A percentile compares a stretch with the other conserved stretches of the same genome.
Evolutionary conservation across 2,329 filamentous ascomycete species (phyloP).

Genomic region (Trichoderma polysporum): DNA sequence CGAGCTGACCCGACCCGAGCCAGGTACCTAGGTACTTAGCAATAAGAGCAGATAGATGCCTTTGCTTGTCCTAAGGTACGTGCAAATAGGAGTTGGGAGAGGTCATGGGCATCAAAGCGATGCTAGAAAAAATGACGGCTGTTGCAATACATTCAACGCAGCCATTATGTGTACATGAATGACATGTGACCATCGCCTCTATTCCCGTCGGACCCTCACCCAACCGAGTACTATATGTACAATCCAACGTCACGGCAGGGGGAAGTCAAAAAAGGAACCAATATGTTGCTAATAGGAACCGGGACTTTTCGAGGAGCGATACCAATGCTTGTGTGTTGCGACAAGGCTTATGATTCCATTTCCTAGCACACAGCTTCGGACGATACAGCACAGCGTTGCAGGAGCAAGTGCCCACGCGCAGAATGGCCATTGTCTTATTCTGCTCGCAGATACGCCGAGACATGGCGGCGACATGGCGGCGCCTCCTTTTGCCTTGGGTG

Average conservation of each 20-base stretch:
- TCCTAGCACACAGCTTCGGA: neutral
- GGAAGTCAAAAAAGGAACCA: neutral
- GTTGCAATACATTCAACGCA: neutral
- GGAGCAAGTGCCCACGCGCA: neutral
- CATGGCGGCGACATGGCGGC: constrained; percentile 18
- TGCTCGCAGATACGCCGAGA: constrained; percentile 24
- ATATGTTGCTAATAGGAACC: neutral
- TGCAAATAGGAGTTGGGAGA: too few species aligned
- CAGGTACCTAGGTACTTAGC: neutral
- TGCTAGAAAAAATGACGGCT: neutral
- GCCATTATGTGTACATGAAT: neutral
- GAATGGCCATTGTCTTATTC: neutral
- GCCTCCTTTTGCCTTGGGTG: constrained; percentile 2
- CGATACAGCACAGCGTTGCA: neutral
- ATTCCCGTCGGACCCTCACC: too few species aligned
- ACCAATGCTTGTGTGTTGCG: too few species aligned
- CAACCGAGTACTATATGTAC: too few species aligned
- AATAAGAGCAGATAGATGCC: neutral
- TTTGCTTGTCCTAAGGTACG: neutral
- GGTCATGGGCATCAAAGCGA: neutral
- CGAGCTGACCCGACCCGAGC: neutral
- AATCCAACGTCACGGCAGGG: neutral
- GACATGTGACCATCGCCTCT: neutral
- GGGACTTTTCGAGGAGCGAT: neutral
- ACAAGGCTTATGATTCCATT: neutral